Conservation (phyloP, 164 flowering plant species). For the Dillenia turbinata region DNA sequence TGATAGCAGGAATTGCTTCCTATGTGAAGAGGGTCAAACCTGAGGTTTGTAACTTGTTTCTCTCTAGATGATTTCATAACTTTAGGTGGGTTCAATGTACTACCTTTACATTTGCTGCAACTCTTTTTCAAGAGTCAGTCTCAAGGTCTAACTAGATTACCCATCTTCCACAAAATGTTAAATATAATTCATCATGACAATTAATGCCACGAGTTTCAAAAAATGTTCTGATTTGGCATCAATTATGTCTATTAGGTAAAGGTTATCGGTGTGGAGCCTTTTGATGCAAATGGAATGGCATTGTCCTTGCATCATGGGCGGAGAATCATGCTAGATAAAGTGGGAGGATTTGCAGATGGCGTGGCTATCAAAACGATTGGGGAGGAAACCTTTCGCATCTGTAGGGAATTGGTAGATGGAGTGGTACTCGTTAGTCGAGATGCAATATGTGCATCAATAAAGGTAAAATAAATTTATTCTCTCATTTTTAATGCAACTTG, state of each 20-base stretch:
- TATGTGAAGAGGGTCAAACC: constrained; percentile 86
- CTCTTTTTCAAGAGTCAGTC: no score
- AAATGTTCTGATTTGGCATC: no score
- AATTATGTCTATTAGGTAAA: constrained; percentile 46
- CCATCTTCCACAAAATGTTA: no score
- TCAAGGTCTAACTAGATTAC: no score
- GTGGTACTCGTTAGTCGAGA: constrained; percentile 95
- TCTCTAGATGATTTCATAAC: no score
- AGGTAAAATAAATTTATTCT: constrained; percentile 36
- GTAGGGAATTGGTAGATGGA: constrained; percentile 90
- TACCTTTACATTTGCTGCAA: no score
- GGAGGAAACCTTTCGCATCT: constrained; percentile 83
- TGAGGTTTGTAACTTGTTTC: constrained; percentile 38
- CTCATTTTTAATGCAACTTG: no score
- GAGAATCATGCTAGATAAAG: constrained; percentile 79
- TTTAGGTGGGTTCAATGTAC: no score
- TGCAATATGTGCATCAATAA: constrained; percentile 98
- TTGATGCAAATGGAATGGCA: constrained; percentile 99
- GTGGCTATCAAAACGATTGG: constrained; percentile 97
- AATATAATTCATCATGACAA: no score
- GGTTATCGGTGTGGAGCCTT: constrained; percentile 95
- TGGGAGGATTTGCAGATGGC: constrained; percentile 99
- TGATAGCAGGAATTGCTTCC: constrained; percentile 96
- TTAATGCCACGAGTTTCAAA: no score
- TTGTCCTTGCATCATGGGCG: constrained; percentile 84